Percentiles rank a stretch among this genome's conserved stretches.
These are phyloP conservation scores for Phoma sp. DNA, from an alignment of 2,329 filamentous ascomycete genomes.

Conservation along the genomic window DNA sequence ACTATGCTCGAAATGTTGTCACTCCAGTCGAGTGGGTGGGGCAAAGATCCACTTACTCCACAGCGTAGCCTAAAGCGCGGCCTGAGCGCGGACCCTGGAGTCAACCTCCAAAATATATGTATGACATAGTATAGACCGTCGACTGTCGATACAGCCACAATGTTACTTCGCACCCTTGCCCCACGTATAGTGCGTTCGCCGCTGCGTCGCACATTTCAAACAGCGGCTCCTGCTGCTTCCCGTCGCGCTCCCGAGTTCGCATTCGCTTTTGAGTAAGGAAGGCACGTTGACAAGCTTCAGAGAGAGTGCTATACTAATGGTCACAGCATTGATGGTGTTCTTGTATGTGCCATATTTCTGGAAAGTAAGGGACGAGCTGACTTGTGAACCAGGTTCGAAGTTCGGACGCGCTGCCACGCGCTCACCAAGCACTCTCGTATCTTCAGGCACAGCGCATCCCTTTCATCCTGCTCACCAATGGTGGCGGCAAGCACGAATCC, in stretches of 20 bases:
- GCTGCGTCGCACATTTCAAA: slow-evolving; percentile 36
- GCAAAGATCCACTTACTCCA: background rate
- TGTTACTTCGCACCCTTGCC: slow-evolving; percentile 1
- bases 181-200: background rate
- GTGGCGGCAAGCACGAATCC: slow-evolving; percentile 82
- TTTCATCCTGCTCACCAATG: slow-evolving; percentile 95
- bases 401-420: slow-evolving; percentile 78
- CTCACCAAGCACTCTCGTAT: slow-evolving; percentile 73
- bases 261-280: slow-evolving; percentile 63
- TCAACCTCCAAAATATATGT: background rate
- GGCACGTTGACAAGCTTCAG: slow-evolving; percentile 18
- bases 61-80: slow-evolving; percentile 1
- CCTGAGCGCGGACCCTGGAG: background rate
- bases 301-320: slow-evolving; percentile 28
- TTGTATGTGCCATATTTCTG: slow-evolving; percentile 60
- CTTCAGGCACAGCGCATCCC: slow-evolving; percentile 79
- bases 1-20: background rate
- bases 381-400: slow-evolving; percentile 59
- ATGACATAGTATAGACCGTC: background rate
- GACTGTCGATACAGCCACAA: background rate
- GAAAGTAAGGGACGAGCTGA: background rate
- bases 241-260: slow-evolving; percentile 54
- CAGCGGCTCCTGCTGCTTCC: slow-evolving; percentile 26
- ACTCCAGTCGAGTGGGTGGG: background rate
- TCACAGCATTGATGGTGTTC: slow-evolving; percentile 86